phyloP scores from a whole-genome alignment of 1,284 basidiomycete genomes.

The Moesziomyces antarcticus region DNA sequence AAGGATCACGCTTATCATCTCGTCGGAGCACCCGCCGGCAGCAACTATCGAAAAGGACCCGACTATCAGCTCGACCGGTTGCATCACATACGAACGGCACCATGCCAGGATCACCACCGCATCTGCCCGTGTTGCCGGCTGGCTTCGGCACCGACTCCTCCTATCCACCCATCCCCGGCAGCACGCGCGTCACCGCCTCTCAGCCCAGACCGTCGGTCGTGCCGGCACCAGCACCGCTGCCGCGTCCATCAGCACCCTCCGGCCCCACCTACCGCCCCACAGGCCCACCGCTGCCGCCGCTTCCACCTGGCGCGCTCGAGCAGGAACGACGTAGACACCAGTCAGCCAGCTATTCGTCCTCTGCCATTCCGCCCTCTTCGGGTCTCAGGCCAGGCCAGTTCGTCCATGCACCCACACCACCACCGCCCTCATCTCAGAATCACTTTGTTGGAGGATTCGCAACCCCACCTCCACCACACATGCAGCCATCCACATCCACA shows the following conservation, averaged over 20 bases:
- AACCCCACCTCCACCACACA: constrained; percentile 8
- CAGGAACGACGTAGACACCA: constrained; percentile 37
- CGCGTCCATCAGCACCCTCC: constrained; percentile 5
- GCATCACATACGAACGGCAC: background rate
- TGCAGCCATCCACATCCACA: constrained; percentile 9
- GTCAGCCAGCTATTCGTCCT: constrained; percentile 23
- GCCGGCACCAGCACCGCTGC: background rate
- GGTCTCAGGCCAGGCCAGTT: constrained; percentile 36
- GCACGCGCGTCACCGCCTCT: constrained; percentile 33
- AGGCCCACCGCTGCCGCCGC: constrained; percentile 48
- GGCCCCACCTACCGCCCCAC: constrained; percentile 28
- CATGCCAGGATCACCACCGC: constrained; percentile 38
- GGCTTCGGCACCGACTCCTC: constrained; percentile 61
- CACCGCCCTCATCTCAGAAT: constrained; percentile 17
- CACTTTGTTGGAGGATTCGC: constrained; percentile 35
- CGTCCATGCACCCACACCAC: constrained; percentile 34
- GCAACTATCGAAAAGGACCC: too few relatives aligned
- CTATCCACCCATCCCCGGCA: constrained; percentile 59
- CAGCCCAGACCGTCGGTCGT: constrained; percentile 19
- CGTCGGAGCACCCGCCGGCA: too few relatives aligned
- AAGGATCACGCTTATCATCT: too few relatives aligned
- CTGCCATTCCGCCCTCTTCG: constrained; percentile 11
- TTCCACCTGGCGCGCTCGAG: constrained; percentile 44
- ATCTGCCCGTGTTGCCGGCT: constrained; percentile 51
- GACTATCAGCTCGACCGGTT: background rate